Evolutionary conservation across 2,329 filamentous ascomycete species (phyloP).

Genomic region (Byssothecium circinans): DNA sequence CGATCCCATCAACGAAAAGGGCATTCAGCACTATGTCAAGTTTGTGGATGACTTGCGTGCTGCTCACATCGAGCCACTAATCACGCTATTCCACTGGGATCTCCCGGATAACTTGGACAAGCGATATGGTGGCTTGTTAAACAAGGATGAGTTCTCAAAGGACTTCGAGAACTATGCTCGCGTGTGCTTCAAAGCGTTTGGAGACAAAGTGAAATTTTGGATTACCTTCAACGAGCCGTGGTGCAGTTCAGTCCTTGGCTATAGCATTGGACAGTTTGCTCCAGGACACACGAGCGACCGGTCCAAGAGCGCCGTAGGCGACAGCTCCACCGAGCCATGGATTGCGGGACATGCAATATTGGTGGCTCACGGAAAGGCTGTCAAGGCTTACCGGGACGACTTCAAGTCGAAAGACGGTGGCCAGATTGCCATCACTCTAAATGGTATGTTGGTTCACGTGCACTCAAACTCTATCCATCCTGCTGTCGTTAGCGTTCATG

Average conservation of each 20-base stretch:
- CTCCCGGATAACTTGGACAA: slow-evolving; percentile 76
- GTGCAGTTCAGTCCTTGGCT: slow-evolving; percentile 80
- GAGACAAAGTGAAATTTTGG: slow-evolving; percentile 79
- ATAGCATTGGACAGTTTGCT: slow-evolving; percentile 75
- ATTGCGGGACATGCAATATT: slow-evolving; percentile 79
- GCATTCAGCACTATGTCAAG: slow-evolving; percentile 75
- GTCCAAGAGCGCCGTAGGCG: slow-evolving; percentile 68
- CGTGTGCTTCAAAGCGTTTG: slow-evolving; percentile 71
- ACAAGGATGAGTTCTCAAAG: slow-evolving; percentile 78
- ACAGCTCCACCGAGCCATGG: slow-evolving; percentile 79
- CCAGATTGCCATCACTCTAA: slow-evolving; percentile 84
- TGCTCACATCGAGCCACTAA: slow-evolving; percentile 75
- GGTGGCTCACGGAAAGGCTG: slow-evolving; percentile 76
- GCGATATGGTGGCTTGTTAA: slow-evolving; percentile 79
- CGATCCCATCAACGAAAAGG: slow-evolving; percentile 78
- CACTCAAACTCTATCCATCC: slow-evolving; percentile 18
- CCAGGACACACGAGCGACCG: slow-evolving; percentile 81
- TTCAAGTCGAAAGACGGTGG: slow-evolving; percentile 74
- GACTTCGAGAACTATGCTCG: slow-evolving; percentile 81
- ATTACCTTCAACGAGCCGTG: slow-evolving; percentile 91
- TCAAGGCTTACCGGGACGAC: slow-evolving; percentile 80
- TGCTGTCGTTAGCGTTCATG: slow-evolving; percentile 20
- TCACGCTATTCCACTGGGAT: slow-evolving; percentile 90
- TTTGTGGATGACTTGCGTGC: slow-evolving; percentile 77
- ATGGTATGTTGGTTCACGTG: slow-evolving; percentile 56